A percentile compares a stretch with the other conserved stretches of the same genome.
These are phyloP conservation scores for Dispira simplex DNA, from an alignment of 192 early-diverging fungal genomes.

Conservation along the genomic window DNA sequence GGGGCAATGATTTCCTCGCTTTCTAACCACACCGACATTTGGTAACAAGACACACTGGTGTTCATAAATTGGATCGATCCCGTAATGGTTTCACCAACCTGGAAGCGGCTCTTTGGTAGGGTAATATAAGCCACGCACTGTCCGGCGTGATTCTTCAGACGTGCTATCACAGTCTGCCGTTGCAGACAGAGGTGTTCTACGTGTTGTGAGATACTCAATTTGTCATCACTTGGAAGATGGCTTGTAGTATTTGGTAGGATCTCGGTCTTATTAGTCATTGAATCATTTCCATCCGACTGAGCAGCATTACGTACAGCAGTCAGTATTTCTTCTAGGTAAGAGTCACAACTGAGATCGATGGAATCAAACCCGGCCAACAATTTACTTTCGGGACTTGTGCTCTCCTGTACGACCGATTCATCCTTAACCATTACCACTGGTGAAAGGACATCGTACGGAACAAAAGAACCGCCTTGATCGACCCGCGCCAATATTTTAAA, in stretches of 20 bases:
- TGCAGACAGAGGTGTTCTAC: background rate
- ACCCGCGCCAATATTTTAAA: background rate
- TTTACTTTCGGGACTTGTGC: background rate
- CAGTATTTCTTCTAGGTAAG: background rate
- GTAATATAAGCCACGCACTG: background rate
- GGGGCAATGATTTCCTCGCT: slow-evolving; percentile 1
- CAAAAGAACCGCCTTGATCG: background rate
- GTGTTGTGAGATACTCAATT: background rate
- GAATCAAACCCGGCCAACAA: background rate
- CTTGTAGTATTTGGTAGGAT: background rate
- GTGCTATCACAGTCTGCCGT: background rate
- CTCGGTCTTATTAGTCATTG: background rate
- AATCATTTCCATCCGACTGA: background rate
- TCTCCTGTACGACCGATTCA: background rate
- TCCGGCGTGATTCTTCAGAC: background rate
- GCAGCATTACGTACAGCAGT: background rate
- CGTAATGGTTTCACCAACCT: slow-evolving; percentile 6
- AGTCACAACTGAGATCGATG: background rate
- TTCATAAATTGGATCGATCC: background rate
- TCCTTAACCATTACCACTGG: too few species aligned
- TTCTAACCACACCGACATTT: slow-evolving; percentile 7
- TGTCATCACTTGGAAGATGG: background rate
- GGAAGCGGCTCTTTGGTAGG: slow-evolving; percentile 1
- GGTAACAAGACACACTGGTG: background rate
- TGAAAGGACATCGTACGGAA: background rate